A percentile compares a stretch with the other conserved stretches of the same genome.
These are phyloP conservation scores for Penicillium corylophilum DNA, from an alignment of 2,329 filamentous ascomycete species.

Conservation along the genomic window DNA sequence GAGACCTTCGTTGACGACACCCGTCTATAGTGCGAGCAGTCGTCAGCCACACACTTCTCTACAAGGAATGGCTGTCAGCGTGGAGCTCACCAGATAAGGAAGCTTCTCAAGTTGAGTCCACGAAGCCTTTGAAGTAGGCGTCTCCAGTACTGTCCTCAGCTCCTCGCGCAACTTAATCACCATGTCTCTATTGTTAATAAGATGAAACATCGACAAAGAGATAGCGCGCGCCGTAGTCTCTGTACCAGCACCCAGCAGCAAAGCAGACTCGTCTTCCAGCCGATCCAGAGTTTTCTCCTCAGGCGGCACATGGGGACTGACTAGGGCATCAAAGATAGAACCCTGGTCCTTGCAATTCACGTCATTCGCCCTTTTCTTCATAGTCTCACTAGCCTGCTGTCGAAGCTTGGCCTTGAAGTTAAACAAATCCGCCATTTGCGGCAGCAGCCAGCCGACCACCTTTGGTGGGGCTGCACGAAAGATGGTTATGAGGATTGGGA, in stretches of 20 bases:
- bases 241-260: conserved; percentile 35
- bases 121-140: conserved; percentile 19
- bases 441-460: conserved; percentile 20
- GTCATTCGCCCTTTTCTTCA: conserved; percentile 7
- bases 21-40: conserved; percentile 6
- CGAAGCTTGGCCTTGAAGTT: conserved; percentile 19
- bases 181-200: conserved; percentile 22
- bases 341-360: neutral
- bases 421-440: conserved; percentile 21
- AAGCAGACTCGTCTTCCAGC: conserved; percentile 32
- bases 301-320: conserved; percentile 34
- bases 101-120: conserved; percentile 37
- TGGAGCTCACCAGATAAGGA: conserved; percentile 36
- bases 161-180: conserved; percentile 26
- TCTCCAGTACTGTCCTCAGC: conserved; percentile 28
- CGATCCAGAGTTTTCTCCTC: conserved; percentile 38
- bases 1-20: conserved; percentile 23
- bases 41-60: neutral
- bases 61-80: neutral
- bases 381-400: conserved; percentile 15
- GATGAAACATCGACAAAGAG: conserved; percentile 32
- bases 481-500: conserved; percentile 30
- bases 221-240: conserved; percentile 37
- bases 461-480: conserved; percentile 24
- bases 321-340: conserved; percentile 32